Evolutionary conservation across 345 rosid genomes (phyloP).

Genomic region (Eucalyptus curtisii): DNA sequence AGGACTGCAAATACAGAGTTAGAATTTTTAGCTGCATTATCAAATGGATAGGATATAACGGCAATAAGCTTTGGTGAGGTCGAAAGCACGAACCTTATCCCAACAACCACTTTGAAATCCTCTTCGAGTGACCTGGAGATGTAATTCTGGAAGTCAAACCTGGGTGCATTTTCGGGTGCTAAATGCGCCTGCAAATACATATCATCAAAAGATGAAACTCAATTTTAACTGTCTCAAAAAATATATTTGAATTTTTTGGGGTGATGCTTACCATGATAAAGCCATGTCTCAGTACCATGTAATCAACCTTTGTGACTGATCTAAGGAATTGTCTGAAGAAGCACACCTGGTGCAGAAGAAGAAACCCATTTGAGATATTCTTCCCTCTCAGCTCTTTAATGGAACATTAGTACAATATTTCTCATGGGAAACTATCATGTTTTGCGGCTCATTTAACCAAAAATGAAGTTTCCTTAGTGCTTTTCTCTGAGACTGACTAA

Average conservation of each 20-base stretch:
- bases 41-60: background rate
- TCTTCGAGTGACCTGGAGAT: conserved; percentile 77
- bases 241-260: background rate
- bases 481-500: background rate
- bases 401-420: background rate
- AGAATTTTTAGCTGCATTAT: background rate
- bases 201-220: background rate
- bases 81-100: conserved; percentile 42
- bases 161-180: conserved; percentile 57
- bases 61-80: background rate
- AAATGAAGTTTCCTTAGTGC: background rate
- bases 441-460: background rate
- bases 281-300: conserved; percentile 81
- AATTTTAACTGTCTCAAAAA: background rate
- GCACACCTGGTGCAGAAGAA: conserved; percentile 40
- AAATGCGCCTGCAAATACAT: conserved; percentile 71
- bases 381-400: background rate
- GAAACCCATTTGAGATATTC: background rate
- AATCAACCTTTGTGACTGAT: conserved; percentile 84
- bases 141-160: conserved; percentile 74
- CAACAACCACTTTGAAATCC: conserved; percentile 84
- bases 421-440: background rate
- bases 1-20: conserved; percentile 41
- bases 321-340: conserved; percentile 89
- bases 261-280: conserved; percentile 49